Percentiles rank a stretch among this genome's conserved stretches.
phyloP scores from a whole-genome alignment of 192 early-diverging fungal genomes.

The Coemansia sp. region DNA sequence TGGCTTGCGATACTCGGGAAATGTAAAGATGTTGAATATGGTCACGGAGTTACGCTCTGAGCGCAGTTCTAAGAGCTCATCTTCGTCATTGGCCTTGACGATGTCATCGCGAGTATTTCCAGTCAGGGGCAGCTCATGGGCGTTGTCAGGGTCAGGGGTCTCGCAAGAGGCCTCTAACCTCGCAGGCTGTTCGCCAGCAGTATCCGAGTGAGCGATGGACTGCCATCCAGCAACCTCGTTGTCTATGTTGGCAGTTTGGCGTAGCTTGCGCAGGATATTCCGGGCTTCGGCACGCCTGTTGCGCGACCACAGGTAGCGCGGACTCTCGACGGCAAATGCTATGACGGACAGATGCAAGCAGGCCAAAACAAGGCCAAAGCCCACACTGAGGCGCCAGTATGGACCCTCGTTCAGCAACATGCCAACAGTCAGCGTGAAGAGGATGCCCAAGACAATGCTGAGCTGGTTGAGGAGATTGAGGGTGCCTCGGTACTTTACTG shows the following conservation, averaged over 20 bases:
- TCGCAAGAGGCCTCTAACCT: background rate
- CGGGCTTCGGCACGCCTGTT: constrained; percentile 37
- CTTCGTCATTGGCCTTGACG: constrained; percentile 4
- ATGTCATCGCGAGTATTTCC: background rate
- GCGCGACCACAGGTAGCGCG: constrained; percentile 63
- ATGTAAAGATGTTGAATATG: constrained; percentile 50
- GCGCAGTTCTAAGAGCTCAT: constrained; percentile 14
- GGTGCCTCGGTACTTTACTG: constrained; percentile 67
- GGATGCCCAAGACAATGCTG: constrained; percentile 82
- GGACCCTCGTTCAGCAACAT: constrained; percentile 62
- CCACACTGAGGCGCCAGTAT: constrained; percentile 76
- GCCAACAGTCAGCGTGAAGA: constrained; percentile 70
- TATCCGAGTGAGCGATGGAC: background rate
- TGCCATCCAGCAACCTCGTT: constrained; percentile 44
- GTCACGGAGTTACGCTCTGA: constrained; percentile 28
- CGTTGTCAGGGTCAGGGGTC: background rate
- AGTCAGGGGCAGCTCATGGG: background rate
- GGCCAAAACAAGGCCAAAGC: constrained; percentile 65
- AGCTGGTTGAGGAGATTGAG: constrained; percentile 83
- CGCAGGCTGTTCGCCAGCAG: background rate
- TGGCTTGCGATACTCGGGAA: constrained; percentile 62
- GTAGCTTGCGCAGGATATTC: constrained; percentile 34
- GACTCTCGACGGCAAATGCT: constrained; percentile 77
- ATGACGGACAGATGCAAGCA: constrained; percentile 33
- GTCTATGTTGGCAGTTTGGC: constrained; percentile 40